A percentile compares a stretch with the other conserved stretches of the same genome.
Conservation (phyloP, 768 basidiomycete genomes). For the Collybiopsis luxurians region DNA sequence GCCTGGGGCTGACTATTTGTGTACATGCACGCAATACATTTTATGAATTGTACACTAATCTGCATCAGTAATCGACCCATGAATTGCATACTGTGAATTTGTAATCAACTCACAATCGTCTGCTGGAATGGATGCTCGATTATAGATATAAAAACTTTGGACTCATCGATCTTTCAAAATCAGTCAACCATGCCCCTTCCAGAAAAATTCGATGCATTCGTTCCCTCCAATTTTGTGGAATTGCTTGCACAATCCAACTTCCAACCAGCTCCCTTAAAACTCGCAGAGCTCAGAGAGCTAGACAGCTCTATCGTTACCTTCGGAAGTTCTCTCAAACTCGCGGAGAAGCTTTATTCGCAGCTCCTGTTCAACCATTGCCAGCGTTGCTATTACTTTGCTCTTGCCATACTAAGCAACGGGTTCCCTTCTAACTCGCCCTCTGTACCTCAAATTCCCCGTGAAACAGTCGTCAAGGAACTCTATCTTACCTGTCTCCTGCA, state of each 20-base stretch:
- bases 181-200: background rate
- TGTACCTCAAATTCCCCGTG: background rate
- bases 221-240: background rate
- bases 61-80: no score
- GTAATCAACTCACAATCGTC: no score
- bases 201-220: no score
- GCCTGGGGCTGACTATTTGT: slow-evolving; percentile 51
- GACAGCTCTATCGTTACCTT: background rate
- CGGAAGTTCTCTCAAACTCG: background rate
- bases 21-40: background rate
- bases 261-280: background rate
- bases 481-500: slow-evolving; percentile 14
- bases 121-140: no score
- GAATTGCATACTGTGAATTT: no score
- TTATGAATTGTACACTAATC: no score
- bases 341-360: background rate
- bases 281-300: background rate
- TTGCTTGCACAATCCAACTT: background rate
- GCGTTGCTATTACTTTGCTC: background rate
- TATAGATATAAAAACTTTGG: no score
- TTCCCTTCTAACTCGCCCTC: slow-evolving; percentile 2
- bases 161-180: no score
- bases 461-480: slow-evolving; percentile 4
- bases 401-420: background rate
- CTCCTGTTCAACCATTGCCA: background rate